Base-by-base conservation (phyloP, 306 rosid species). In the Vicia villosa region DNA sequence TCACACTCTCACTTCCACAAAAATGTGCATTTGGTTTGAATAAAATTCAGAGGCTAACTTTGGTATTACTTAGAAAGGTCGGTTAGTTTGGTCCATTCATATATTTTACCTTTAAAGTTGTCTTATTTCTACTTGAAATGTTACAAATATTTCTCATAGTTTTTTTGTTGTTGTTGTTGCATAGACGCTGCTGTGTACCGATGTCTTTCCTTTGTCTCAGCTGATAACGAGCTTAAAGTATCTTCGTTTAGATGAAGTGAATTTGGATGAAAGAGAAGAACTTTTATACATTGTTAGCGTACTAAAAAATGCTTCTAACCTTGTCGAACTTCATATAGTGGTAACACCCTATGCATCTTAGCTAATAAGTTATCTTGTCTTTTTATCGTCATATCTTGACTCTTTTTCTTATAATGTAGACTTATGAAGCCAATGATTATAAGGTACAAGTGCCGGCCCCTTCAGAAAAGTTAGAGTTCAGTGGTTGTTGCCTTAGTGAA, bases 231-330 rank as follows among this genome's bases (percentile, higher is more conserved):
- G 10, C 5, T 30, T 60, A 22, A 41, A 16, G n/a, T 6, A 11
- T 67, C 30, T 73, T n/a, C 0, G 50, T 15, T 32, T 78, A 10
- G 6, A 0, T n/a, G 37, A 3, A 6, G 45, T 73, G 61, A 0
- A 45, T 78, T 73, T 72, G n/a, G 4, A 3, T 41, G 6, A 19
- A 4, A 7, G 2, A 15, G 24, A 0, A 13, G 51, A 66, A 19
- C 46, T 67, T 41, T 13, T 8, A 9, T 62, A 38, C 10, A 19
- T 40, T 28, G 3, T 15, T 28, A 49, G 54, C 20, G 24, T 78
- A 5, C 65, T 73, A 17, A 32, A 47, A 60, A 73, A 54, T 60
- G 55, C 58, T 67, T 22, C 78, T 16, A 50, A 30, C 70, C 47
- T 73, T 52, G 26, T 14, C 26, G 15, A 60, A 30, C 61, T 72